Evolutionary conservation across 345 rosid genomes (phyloP).

Genomic region (Corchorus olitorius): DNA sequence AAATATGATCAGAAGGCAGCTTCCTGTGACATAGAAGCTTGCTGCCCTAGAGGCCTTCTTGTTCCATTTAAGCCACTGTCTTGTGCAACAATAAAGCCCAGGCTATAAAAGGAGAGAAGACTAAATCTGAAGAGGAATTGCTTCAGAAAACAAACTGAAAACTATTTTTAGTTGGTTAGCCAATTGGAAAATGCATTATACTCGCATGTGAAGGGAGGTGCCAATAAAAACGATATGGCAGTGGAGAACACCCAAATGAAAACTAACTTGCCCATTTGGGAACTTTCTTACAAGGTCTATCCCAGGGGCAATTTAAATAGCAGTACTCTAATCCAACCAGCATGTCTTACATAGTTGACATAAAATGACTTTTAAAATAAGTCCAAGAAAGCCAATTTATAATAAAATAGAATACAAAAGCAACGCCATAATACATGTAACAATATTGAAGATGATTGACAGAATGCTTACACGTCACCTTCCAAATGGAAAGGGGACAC

Average conservation of each 20-base stretch:
- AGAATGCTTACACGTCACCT: conserved; percentile 88
- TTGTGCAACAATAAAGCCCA: not conserved
- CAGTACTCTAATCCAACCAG: not conserved
- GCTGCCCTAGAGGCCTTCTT: not conserved
- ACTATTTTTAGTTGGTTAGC: not conserved
- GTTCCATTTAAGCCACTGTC: not conserved
- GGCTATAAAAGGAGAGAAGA: not conserved
- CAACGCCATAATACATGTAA: not conserved
- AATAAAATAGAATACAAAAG: not conserved
- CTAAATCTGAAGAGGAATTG: not conserved
- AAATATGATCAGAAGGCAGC: not conserved
- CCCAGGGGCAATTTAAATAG: not conserved
- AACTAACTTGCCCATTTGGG: not conserved
- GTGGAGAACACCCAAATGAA: not conserved
- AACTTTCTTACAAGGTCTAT: not conserved
- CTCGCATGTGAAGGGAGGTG: not conserved
- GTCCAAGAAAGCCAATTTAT: not conserved
- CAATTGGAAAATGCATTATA: not conserved
- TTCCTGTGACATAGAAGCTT: not conserved
- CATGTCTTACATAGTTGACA: not conserved
- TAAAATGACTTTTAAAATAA: not conserved
- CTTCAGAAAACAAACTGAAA: not conserved
- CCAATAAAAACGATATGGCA: conserved; percentile 9
- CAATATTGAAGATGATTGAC: conserved; percentile 17
- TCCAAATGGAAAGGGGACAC: conserved; percentile 95